Evolutionary conservation across 371 early-diverging fungal species (phyloP).

Genomic region (Encephalitozoon cuniculi): DNA sequence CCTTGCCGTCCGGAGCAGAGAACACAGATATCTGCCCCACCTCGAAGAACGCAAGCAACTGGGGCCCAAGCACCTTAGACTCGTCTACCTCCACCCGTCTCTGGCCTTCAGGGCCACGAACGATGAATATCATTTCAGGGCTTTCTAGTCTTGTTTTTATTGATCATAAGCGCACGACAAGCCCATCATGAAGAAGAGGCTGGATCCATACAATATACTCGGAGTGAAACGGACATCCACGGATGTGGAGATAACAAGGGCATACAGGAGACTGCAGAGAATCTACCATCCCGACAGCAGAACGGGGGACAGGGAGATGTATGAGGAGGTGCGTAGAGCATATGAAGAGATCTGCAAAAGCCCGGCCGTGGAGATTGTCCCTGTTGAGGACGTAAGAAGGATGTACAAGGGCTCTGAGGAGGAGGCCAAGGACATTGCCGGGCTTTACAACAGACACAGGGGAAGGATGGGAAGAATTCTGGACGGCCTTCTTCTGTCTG

Average conservation of each 20-base stretch:
- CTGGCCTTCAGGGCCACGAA: conserved; percentile 3
- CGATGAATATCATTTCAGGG: conserved; percentile 10
- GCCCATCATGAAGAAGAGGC: conserved; percentile 7
- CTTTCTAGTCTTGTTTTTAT: neutral
- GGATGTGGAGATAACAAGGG: conserved; percentile 74
- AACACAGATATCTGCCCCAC: neutral
- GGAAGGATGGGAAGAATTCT: conserved; percentile 52
- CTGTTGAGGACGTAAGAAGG: conserved; percentile 33
- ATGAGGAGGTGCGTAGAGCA: conserved; percentile 39
- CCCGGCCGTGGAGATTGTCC: neutral
- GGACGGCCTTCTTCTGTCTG: conserved; percentile 40
- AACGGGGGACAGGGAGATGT: conserved; percentile 67
- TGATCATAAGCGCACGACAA: neutral
- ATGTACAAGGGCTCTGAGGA: conserved; percentile 49
- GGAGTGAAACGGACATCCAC: conserved; percentile 71
- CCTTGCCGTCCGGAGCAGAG: neutral
- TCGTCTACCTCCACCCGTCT: conserved; percentile 1
- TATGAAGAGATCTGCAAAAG: conserved; percentile 36
- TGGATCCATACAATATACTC: conserved; percentile 68
- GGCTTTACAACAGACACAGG: conserved; percentile 48
- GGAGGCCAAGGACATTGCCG: conserved; percentile 44
- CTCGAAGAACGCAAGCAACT: neutral
- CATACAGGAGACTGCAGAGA: conserved; percentile 74
- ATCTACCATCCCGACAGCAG: conserved; percentile 75
- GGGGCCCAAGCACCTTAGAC: neutral